phyloP scores from a whole-genome alignment of 2,329 filamentous ascomycete species.

The Colletotrichum sp. region DNA sequence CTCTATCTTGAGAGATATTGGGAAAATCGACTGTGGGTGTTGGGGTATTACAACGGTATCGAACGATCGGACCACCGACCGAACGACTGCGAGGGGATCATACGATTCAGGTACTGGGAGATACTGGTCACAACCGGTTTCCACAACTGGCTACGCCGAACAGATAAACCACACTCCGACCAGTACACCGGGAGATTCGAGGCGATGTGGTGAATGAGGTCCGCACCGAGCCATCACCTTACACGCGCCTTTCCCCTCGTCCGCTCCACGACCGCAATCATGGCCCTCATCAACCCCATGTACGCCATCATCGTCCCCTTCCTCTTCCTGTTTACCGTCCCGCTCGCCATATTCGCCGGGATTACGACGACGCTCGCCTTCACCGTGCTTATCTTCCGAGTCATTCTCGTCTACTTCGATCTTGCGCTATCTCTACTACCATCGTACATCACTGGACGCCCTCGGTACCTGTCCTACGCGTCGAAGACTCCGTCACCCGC shows the following conservation, averaged over 20 bases:
- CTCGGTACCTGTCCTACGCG: constrained; percentile 32
- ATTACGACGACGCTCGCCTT: constrained; percentile 69
- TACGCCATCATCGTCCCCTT: constrained; percentile 66
- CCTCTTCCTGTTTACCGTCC: constrained; percentile 66
- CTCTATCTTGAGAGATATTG: background rate
- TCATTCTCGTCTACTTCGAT: constrained; percentile 68
- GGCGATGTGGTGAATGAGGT: constrained; percentile 3
- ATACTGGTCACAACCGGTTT: background rate
- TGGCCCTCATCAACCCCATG: constrained; percentile 60
- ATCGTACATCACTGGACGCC: constrained; percentile 54
- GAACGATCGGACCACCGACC: constrained; percentile 20
- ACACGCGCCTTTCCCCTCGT: background rate
- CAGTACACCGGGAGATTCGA: background rate
- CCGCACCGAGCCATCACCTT: background rate
- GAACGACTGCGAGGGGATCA: constrained; percentile 14
- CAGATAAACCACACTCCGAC: background rate
- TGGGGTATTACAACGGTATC: constrained; percentile 8
- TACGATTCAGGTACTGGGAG: constrained; percentile 17
- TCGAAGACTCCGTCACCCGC: constrained; percentile 25
- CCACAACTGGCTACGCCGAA: background rate
- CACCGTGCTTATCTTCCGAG: constrained; percentile 63
- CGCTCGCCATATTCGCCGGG: constrained; percentile 66
- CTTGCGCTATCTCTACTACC: constrained; percentile 63
- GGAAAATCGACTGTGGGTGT: constrained; percentile 2
- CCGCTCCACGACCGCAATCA: constrained; percentile 29